A percentile compares a stretch with the other conserved stretches of the same genome.
Conservation (phyloP, 73 alveolate genomes). For the Stentor roeselii region DNA sequence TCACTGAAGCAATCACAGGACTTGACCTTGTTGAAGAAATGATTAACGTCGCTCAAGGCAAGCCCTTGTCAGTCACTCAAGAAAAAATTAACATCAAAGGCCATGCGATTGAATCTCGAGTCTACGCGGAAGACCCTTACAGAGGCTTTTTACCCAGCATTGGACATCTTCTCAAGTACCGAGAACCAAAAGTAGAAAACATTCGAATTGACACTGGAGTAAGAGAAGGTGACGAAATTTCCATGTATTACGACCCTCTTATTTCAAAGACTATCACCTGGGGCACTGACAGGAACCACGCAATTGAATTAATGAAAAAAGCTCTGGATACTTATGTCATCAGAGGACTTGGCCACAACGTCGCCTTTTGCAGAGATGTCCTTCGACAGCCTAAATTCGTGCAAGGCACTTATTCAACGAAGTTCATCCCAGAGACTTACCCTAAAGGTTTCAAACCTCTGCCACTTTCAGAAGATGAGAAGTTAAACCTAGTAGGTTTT, state of each 20-base stretch:
- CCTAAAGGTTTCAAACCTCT: slow-evolving; percentile 38
- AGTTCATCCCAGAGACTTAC: slow-evolving; percentile 57
- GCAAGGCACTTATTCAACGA: slow-evolving; percentile 65
- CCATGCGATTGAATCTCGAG: slow-evolving; percentile 85
- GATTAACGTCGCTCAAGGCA: slow-evolving; percentile 82
- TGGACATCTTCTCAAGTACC: slow-evolving; percentile 65
- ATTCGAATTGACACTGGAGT: slow-evolving; percentile 90
- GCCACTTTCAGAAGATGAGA: slow-evolving; percentile 1
- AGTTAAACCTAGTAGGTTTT: background rate
- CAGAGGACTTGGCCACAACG: slow-evolving; percentile 79
- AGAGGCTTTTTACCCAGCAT: slow-evolving; percentile 80
- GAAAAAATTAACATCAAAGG: slow-evolving; percentile 71
- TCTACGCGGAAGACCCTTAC: slow-evolving; percentile 87
- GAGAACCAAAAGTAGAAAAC: slow-evolving; percentile 63
- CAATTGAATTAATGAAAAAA: slow-evolving; percentile 53
- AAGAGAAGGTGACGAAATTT: slow-evolving; percentile 80
- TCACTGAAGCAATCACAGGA: slow-evolving; percentile 62
- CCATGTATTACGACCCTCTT: slow-evolving; percentile 87
- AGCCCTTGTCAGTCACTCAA: slow-evolving; percentile 61
- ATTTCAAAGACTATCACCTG: slow-evolving; percentile 74
- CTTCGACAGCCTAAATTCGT: slow-evolving; percentile 59
- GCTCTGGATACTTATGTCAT: slow-evolving; percentile 74
- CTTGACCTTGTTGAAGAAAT: slow-evolving; percentile 73
- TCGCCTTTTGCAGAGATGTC: slow-evolving; percentile 66
- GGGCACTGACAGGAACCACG: slow-evolving; percentile 71